Evolutionary conservation across 768 basidiomycete species (phyloP), one percentile per base, ranked within the genome.

Genomic region (Lactifluus echinatus): DNA sequence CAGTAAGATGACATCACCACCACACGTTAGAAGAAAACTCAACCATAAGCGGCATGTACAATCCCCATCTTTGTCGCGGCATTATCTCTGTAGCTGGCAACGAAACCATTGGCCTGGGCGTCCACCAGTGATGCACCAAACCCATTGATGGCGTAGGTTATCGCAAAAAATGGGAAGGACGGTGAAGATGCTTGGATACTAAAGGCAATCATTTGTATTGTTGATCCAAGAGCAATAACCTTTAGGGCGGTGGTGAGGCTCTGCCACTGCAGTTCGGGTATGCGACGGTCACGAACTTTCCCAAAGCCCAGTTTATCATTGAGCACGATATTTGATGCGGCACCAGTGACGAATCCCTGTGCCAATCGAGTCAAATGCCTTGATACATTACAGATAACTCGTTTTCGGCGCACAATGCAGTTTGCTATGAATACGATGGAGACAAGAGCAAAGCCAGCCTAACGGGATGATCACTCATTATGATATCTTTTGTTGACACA

Each of bases 61-160:
- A 89, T 46, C 5, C 86, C 81, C 83, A 90, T 87, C 66, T 87
- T 88, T 0, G 71, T 66, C 56, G 81, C 76, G 0, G 81, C 67
- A 44, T 81, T 76, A n/a, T 76, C 70, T 59, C 76, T 76, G 7
- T 87, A 69, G 43, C 72, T 75, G 3, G 83, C 85, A 12, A 89
- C 79, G 58, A 78, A 88, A 8, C 81, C 84, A 64, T 85, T 85
- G 1, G 85, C 78, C 69, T 86, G 85, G 0, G 87, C 85, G 58
- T 87, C 82, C 82, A 73, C 76, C 8, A 80, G 60, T 2, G 80
- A 70, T 39, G 75, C 56, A 2, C 82, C 82, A 28, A 81, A 70
- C 6, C 83, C 83, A 12, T 73, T 75, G 34, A 83, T 50, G 7
- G 65, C 66, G 55, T 73, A 79, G 1, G 69, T 74, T 29, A 83